Percentiles rank a stretch among this genome's conserved stretches.
phyloP scores from a whole-genome alignment of 2,329 filamentous ascomycete genomes.

The Eutypa lata region DNA sequence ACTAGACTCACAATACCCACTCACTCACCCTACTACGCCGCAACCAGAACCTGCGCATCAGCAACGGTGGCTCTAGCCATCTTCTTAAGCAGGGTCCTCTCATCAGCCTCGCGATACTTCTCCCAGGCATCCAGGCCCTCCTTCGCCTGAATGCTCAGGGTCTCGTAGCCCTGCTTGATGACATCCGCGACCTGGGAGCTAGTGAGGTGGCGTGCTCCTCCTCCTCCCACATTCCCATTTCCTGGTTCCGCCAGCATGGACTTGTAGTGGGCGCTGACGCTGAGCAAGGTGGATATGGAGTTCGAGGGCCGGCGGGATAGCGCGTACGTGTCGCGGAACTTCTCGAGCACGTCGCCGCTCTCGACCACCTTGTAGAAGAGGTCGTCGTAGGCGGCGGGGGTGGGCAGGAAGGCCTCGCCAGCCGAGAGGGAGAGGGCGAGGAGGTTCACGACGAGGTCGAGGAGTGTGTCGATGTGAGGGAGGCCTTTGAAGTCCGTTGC shows the following conservation, averaged over 20 bases:
- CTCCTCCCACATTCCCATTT: too few species aligned
- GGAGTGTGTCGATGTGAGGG: conserved; percentile 67
- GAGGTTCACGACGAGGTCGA: conserved; percentile 76
- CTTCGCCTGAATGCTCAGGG: conserved; percentile 82
- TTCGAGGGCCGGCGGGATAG: conserved; percentile 56
- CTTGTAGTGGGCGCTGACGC: conserved; percentile 82
- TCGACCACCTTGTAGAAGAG: conserved; percentile 98
- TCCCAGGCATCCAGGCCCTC: conserved; percentile 87
- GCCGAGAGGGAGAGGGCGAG: conserved; percentile 79
- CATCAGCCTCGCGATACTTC: conserved; percentile 80
- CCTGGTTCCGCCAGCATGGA: conserved; percentile 59
- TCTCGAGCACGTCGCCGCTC: conserved; percentile 74
- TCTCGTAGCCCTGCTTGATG: conserved; percentile 96
- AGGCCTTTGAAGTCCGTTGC: conserved; percentile 70
- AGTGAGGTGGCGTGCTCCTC: conserved; percentile 61
- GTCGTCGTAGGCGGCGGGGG: conserved; percentile 86
- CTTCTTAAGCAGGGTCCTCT: conserved; percentile 81
- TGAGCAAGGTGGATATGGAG: conserved; percentile 82
- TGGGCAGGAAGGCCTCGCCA: conserved; percentile 88
- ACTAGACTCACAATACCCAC: too few species aligned
- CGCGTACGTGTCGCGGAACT: conserved; percentile 77
- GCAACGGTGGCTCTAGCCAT: conserved; percentile 74
- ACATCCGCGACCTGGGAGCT: conserved; percentile 82
- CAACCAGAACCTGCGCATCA: conserved; percentile 52
- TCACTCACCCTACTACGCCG: too few species aligned